These are phyloP conservation scores for Yamadazyma phyllophila DNA, from an alignment of 805 yeast genomes.

Conservation along the genomic window DNA sequence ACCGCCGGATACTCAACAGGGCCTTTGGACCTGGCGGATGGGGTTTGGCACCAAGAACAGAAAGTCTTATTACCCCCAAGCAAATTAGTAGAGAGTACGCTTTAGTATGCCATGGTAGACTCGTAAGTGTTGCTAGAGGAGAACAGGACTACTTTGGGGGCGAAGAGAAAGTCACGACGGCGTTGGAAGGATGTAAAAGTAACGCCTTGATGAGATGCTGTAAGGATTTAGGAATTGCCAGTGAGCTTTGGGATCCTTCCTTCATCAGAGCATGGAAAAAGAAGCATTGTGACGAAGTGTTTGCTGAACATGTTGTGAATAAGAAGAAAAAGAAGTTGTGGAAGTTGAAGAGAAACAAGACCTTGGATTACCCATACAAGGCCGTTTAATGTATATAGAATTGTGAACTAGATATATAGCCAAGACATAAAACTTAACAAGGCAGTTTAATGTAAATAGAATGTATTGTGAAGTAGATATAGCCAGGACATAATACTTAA, in stretches of 20 bases:
- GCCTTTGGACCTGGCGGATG: constrained; percentile 99
- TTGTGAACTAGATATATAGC: no score
- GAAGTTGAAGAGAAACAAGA: constrained; percentile 77
- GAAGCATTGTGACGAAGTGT: constrained; percentile 68
- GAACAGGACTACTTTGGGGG: constrained; percentile 87
- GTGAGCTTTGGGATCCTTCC: constrained; percentile 95
- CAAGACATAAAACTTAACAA: no score
- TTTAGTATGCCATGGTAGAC: constrained; percentile 77
- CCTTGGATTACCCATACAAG: constrained; percentile 84
- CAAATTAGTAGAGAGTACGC: constrained; percentile 89
- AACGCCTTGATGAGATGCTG: constrained; percentile 98
- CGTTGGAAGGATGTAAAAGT: constrained; percentile 95
- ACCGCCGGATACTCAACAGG: constrained; percentile 79
- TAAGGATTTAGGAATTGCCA: constrained; percentile 94
- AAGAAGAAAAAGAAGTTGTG: constrained; percentile 88
- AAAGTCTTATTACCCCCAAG: constrained; percentile 70
- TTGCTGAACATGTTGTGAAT: constrained; percentile 78
- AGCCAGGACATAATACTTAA: no score
- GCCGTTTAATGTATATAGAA: constrained; percentile 14
- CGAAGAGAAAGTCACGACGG: constrained; percentile 86
- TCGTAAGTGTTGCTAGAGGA: constrained; percentile 91
- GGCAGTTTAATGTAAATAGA: no score
- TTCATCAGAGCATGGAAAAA: constrained; percentile 61
- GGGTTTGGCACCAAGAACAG: constrained; percentile 95
- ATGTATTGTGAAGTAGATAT: no score